Base-by-base conservation (phyloP, 1,284 basidiomycete species). In the Cerrena zonata region DNA sequence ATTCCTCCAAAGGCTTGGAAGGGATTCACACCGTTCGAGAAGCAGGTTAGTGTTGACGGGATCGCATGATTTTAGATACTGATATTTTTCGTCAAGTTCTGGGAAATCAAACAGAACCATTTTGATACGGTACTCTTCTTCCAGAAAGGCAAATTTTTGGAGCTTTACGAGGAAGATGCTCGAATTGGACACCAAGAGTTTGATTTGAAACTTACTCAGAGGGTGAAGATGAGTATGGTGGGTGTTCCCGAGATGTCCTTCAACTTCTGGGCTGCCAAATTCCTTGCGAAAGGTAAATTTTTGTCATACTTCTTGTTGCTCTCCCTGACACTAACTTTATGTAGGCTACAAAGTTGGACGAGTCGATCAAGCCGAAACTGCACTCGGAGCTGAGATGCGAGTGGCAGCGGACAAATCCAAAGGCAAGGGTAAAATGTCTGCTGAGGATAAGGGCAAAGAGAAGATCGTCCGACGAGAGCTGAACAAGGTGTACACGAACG, bases 181-280 rank as follows among this genome's bases (percentile, higher is more conserved):
- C 77, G 86, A 38, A 81, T 91, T 52, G 94, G 94, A 0, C 91
- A 96, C 65, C 86, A 85, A 58, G 85, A 94, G 53, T 96, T 97
- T 63, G 94, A 96, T 61, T 70, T 97, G 52, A 97, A 97, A 65
- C 75, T 94, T 36, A 94, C 92, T 1, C 81, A 85, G 44, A 75
- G 91, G 50, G 94, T 97, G 51, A 99, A 98, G 71, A 99, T 99
- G 96, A 94, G 89, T 55, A 97, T 96, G 94, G 92, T 89, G 39
- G 94, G 96, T 39, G 95, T 99, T 3, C 96, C 96, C 0, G 96
- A 99, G 66, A 84, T 82, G 67, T 86, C 87, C 1, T 96, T 99
- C 68, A 93, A 95, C 61, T 87, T 89, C 60, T 94, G 91, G 91
- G 88, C 89, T 21, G 86, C 89, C 2, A 90, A 90, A 73, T 91